phyloP scores from a whole-genome alignment of 495 filamentous ascomycete species.

The Acidiella bohemica region DNA sequence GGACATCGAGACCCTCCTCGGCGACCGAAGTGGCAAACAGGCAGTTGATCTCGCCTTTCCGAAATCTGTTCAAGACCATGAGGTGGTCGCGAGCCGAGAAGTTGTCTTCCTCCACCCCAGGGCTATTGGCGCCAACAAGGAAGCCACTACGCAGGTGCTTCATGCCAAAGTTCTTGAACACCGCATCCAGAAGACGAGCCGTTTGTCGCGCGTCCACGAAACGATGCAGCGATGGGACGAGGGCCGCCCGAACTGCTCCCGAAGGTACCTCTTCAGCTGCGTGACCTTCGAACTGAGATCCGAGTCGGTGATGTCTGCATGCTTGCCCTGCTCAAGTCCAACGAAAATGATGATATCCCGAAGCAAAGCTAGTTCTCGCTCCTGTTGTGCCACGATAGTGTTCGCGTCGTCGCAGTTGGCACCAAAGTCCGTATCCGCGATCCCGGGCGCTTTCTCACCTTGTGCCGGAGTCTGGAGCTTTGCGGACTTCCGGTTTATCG shows the following conservation, averaged over 20 bases:
- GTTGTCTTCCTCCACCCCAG: constrained; percentile 38
- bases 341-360: constrained; percentile 38
- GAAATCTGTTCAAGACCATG: constrained; percentile 60
- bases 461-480: background rate
- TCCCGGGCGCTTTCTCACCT: too few relatives aligned
- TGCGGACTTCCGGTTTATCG: background rate
- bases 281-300: constrained; percentile 62
- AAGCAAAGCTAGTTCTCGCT: constrained; percentile 41
- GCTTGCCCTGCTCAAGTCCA: constrained; percentile 5
- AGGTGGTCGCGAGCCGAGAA: constrained; percentile 64
- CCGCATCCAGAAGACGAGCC: constrained; percentile 52
- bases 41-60: constrained; percentile 71
- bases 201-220: constrained; percentile 73
- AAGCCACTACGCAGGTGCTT: constrained; percentile 49
- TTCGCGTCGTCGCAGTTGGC: too few relatives aligned
- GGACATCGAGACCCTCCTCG: constrained; percentile 92
- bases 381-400: constrained; percentile 30
- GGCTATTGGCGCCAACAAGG: constrained; percentile 47
- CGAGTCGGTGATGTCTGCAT: constrained; percentile 22
- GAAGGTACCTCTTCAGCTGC: constrained; percentile 44
- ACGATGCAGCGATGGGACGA: constrained; percentile 66
- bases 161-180: constrained; percentile 45
- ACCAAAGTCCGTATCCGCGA: too few relatives aligned
- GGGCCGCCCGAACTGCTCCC: constrained; percentile 40
- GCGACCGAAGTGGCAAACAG: constrained; percentile 81